Evolutionary conservation across 441 rosid genomes (phyloP).

Genomic region (Brassica hybrid): DNA sequence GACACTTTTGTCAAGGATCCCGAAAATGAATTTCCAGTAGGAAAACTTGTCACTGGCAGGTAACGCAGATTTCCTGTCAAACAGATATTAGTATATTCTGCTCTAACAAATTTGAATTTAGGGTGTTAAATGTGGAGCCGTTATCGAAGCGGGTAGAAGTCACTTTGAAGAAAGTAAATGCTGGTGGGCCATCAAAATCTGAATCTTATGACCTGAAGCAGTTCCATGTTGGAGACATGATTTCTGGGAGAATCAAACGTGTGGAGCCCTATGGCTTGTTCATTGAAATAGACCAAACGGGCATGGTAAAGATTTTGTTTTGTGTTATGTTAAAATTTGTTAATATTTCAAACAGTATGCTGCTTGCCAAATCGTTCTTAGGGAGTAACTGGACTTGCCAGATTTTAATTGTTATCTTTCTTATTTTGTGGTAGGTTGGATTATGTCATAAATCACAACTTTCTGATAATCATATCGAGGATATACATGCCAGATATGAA

Average conservation of each 20-base stretch:
- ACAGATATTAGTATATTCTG: slow-evolving; percentile 18
- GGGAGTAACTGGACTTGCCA: slow-evolving; percentile 8
- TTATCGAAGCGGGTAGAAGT: slow-evolving; percentile 87
- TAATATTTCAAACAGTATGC: slow-evolving; percentile 10
- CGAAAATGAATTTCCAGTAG: slow-evolving; percentile 83
- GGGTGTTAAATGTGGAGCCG: slow-evolving; percentile 87
- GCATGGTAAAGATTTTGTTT: slow-evolving; percentile 63
- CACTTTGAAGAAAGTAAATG: slow-evolving; percentile 66
- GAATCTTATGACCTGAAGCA: slow-evolving; percentile 56
- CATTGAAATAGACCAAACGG: slow-evolving; percentile 62
- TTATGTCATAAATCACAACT: slow-evolving; percentile 88
- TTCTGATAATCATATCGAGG: slow-evolving; percentile 65
- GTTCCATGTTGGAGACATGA: slow-evolving; percentile 64
- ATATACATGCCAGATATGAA: slow-evolving; percentile 61
- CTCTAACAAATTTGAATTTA: slow-evolving; percentile 50
- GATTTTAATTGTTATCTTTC: slow-evolving; percentile 4
- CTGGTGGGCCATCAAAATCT: slow-evolving; percentile 52
- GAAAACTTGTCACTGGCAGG: slow-evolving; percentile 92
- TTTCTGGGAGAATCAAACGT: slow-evolving; percentile 78
- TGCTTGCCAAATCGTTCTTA: slow-evolving; percentile 1
- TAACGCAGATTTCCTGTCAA: slow-evolving; percentile 38
- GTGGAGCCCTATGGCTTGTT: slow-evolving; percentile 88
- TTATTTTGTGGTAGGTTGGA: slow-evolving; percentile 70
- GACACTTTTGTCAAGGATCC: slow-evolving; percentile 75
- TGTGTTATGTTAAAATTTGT: slow-evolving; percentile 1